Conservation (phyloP, 2,329 filamentous ascomycete species). For the Purpureocillium lavendulum region DNA sequence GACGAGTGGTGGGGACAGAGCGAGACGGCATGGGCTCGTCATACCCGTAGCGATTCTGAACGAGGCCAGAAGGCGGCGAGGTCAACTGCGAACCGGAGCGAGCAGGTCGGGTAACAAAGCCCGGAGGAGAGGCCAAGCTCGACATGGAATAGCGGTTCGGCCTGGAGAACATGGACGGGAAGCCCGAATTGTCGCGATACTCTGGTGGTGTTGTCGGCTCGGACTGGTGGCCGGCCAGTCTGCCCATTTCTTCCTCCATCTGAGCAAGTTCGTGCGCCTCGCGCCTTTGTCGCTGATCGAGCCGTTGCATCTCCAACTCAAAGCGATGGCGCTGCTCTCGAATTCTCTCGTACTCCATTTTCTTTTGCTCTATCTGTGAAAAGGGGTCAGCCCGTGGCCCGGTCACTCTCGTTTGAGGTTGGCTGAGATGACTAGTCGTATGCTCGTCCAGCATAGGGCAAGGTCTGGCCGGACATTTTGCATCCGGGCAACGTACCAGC, state of each 20-base stretch:
- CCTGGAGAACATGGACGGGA: slow-evolving; percentile 72
- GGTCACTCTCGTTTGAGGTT: no score
- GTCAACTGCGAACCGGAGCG: slow-evolving; percentile 73
- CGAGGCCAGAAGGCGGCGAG: slow-evolving; percentile 62
- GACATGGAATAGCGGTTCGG: slow-evolving; percentile 86
- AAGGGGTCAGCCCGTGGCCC: slow-evolving; percentile 24
- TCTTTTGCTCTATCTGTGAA: slow-evolving; percentile 81
- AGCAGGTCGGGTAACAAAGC: slow-evolving; percentile 62
- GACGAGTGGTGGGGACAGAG: slow-evolving; percentile 77
- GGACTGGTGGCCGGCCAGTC: slow-evolving; percentile 67
- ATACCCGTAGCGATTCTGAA: slow-evolving; percentile 49
- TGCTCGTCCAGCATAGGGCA: no score
- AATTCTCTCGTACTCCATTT: slow-evolving; percentile 83
- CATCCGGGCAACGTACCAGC: slow-evolving; percentile 51
- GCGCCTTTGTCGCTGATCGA: slow-evolving; percentile 75
- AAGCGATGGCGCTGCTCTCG: slow-evolving; percentile 83
- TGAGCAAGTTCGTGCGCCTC: slow-evolving; percentile 79
- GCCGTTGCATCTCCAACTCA: slow-evolving; percentile 83
- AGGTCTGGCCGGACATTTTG: no score
- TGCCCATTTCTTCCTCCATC: slow-evolving; percentile 70
- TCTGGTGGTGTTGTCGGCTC: slow-evolving; percentile 96
- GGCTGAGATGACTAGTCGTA: no score
- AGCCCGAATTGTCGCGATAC: slow-evolving; percentile 69
- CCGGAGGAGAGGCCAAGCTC: slow-evolving; percentile 74
- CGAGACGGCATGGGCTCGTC: slow-evolving; percentile 58